Base-by-base conservation (phyloP, 2,329 filamentous ascomycete genomes). In the Reticulascus tulasneorum region DNA sequence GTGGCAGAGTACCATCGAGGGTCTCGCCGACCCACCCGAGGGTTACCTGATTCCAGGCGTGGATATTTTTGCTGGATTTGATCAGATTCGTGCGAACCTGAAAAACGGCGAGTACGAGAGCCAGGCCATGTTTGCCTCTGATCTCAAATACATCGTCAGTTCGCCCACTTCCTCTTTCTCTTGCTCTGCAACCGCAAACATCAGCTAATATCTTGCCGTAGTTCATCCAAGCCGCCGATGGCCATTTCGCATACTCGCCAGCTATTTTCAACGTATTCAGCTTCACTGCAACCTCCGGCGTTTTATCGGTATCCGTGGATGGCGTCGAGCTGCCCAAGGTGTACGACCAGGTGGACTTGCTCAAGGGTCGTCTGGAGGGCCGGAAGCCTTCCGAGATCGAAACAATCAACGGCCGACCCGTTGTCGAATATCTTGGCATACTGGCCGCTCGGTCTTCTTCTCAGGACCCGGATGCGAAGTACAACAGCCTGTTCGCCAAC, bases 391-490 rank as follows among this genome's bases (percentile, higher is more conserved):
- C 26, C 3, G 31, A 44, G 2, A 48, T 51, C 33, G 37, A 49
- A 15, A 47, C 39, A 22, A 39, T 47, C 13, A 38, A 45, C 5
- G 40, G 34, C 2, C 21, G 33, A 8, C 29, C 33, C 10, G 23
- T 44, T n/a, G 13, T 25, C 6, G 32, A 41, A 7, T 47, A 34
- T 23, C 24, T 49, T 2, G 39, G 48, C 20, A 28, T 24, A 1
- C 33, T 37, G 6, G 27, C 33, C 7, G 11, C 21, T n/a, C 23
- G 27, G 9, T 22, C 30, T 17, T 10, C 9, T 15, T 26, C 22
- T 19, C 49, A 52, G 23, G 48, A 51, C 23, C 44, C 47, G 2
- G 49, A 52, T 24, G 37, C 44, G 9, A 42, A 42, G 26, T 51
- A 42, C 28, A 48, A 50, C 25, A 24, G 19, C 7, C 37, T 50